phyloP scores from a whole-genome alignment of 2,329 filamentous ascomycete species.

The Trichoderma koningii region DNA sequence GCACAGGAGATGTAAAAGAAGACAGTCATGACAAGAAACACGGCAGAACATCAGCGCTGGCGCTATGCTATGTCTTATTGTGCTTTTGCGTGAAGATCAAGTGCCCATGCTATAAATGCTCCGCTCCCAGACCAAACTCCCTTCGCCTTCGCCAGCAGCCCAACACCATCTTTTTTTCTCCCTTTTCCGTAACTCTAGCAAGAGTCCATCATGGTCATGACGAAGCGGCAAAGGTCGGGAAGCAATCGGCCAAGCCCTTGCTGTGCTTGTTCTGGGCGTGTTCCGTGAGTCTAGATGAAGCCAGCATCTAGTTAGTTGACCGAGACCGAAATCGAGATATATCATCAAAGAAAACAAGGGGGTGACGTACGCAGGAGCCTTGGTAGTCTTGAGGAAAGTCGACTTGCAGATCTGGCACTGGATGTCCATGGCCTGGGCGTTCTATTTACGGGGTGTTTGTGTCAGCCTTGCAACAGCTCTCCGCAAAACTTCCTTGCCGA shows the following conservation, averaged over 20 bases:
- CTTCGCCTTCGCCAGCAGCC: constrained; percentile 18
- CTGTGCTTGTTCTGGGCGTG: constrained; percentile 77
- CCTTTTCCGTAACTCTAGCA: neutral
- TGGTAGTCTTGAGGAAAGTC: constrained; percentile 77
- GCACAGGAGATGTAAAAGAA: neutral
- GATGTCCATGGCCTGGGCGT: constrained; percentile 72
- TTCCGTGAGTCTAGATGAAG: constrained; percentile 58
- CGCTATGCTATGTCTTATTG: constrained; percentile 21
- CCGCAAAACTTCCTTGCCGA: no score
- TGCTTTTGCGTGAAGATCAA: constrained; percentile 4
- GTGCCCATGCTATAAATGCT: constrained; percentile 25
- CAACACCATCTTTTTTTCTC: neutral
- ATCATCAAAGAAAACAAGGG: constrained; percentile 6
- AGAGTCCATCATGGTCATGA: constrained; percentile 1
- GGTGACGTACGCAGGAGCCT: constrained; percentile 64
- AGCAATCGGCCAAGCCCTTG: constrained; percentile 72
- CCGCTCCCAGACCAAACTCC: constrained; percentile 27
- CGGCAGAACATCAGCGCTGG: constrained; percentile 4
- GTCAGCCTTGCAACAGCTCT: neutral
- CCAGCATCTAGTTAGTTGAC: constrained; percentile 12
- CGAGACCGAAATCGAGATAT: neutral
- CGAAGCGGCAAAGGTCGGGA: constrained; percentile 51
- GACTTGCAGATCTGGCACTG: constrained; percentile 77
- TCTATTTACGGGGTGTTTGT: constrained; percentile 50
- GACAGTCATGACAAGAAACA: neutral